Evolutionary conservation across 78 protist genomes (phyloP).

Genomic region (Dictyostelium intermedium): DNA sequence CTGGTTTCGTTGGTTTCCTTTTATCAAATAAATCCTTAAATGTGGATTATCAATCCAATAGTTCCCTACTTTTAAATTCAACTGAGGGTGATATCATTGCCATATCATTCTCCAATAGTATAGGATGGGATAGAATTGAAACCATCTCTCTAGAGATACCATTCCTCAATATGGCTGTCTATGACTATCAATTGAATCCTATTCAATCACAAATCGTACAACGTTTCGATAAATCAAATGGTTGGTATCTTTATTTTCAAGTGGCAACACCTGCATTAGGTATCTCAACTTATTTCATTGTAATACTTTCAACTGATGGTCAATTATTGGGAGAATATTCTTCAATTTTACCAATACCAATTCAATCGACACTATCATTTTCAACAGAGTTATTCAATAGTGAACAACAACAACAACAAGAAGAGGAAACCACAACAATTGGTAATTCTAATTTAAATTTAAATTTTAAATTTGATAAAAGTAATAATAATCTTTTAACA

Average conservation of each 20-base stretch:
- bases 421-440: not conserved
- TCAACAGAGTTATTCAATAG: not conserved
- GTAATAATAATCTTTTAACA: not conserved
- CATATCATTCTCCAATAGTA: conserved; percentile 33
- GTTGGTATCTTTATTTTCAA: conserved; percentile 45
- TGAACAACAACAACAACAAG: too few relatives aligned
- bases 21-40: conserved; percentile 30
- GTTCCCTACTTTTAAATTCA: not conserved
- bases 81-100: not conserved
- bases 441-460: conserved; percentile 19
- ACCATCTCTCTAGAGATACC: not conserved
- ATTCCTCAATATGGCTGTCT: conserved; percentile 12
- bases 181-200: conserved; percentile 2
- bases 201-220: conserved; percentile 37
- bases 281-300: conserved; percentile 59
- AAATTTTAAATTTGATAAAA: conserved; percentile 6
- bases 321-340: not conserved
- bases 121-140: conserved; percentile 60
- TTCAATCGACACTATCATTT: not conserved
- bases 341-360: not conserved
- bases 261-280: conserved; percentile 62
- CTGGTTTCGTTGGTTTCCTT: conserved; percentile 8
- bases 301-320: not conserved
- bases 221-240: not conserved
- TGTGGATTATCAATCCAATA: not conserved